Conservation (phyloP, 129 eudicot species). For the Saussurea involucrata region DNA sequence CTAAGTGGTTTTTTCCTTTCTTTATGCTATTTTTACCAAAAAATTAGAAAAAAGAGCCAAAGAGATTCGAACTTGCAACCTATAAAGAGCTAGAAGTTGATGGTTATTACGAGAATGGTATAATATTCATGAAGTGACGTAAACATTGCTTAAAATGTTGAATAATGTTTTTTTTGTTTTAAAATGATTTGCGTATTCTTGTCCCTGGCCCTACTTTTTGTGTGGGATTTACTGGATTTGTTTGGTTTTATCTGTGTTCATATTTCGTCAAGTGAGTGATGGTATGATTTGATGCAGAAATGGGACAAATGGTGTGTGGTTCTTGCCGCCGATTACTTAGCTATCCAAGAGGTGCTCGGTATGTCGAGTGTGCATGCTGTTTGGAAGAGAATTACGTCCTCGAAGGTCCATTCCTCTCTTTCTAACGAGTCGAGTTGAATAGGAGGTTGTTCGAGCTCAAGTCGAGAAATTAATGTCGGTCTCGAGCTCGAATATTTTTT, state of each 20-base stretch:
- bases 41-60: neutral
- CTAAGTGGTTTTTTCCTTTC: neutral
- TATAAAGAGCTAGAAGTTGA: neutral
- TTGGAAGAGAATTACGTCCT: constrained; percentile 78
- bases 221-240: neutral
- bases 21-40: neutral
- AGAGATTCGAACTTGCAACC: neutral
- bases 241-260: neutral
- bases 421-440: neutral
- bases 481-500: too few relatives aligned
- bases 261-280: neutral
- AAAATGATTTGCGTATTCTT: neutral
- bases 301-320: constrained; percentile 93
- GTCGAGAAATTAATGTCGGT: too few relatives aligned
- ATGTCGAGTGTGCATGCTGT: constrained; percentile 78
- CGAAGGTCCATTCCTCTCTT: constrained; percentile 52
- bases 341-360: constrained; percentile 83
- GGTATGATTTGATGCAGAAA: constrained; percentile 47
- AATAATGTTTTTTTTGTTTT: neutral
- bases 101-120: neutral
- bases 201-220: neutral
- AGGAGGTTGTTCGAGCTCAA: neutral
- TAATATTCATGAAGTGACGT: constrained; percentile 6
- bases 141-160: neutral
- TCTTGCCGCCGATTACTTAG: constrained; percentile 77